Base-by-base conservation (phyloP, 1,139 yeast genomes). In the Kazachstania sp. region DNA sequence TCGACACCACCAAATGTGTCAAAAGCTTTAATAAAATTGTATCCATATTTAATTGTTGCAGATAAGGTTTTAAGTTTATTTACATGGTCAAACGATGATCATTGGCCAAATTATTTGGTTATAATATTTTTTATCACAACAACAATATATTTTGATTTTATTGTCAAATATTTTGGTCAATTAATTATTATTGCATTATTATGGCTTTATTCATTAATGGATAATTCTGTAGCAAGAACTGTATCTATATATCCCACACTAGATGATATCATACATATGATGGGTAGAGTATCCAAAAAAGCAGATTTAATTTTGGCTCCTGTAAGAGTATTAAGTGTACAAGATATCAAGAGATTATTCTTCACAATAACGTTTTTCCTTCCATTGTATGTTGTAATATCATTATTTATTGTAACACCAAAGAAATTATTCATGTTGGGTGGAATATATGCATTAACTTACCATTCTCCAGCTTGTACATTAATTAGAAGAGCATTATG, bases 1-100 rank as follows among this genome's bases (percentile, higher is more conserved):
- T 80, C 87, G 1, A 92, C 98, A 0, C 97, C 98, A 0, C 95
- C 96, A 4, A 80, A 90, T 0, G 90, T 92, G 13, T 83, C 96
- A 29, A 86, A 85, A 57, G 85, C 94, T 5, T 72, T 92, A 47
- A 77, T 88, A 42, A 77, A 80, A 53, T 79, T 95, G 6, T 90
- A 90, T 61, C 97, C 97, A 2, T 86, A 86, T 60, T 71, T 92
- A 42, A 73, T 86, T 41, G 77, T 86, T 2, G 78, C 82, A 8
- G 88, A 90, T 64, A 80, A 82, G 56, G 54, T 77, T 11, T 70
- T 88, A 49, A 79, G 87, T 37, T 73, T 88, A 34, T 66, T 86
- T 20, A 88, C 97, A 0, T 92, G 98, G 98, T 85, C 97, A 2
- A 82, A 83, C 52, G 92, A 85, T 41, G 94, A 87, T 64, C 72